Evolutionary conservation across 73 alveolate genomes (phyloP).

Genomic region (Tetrahymena malaccensis): DNA sequence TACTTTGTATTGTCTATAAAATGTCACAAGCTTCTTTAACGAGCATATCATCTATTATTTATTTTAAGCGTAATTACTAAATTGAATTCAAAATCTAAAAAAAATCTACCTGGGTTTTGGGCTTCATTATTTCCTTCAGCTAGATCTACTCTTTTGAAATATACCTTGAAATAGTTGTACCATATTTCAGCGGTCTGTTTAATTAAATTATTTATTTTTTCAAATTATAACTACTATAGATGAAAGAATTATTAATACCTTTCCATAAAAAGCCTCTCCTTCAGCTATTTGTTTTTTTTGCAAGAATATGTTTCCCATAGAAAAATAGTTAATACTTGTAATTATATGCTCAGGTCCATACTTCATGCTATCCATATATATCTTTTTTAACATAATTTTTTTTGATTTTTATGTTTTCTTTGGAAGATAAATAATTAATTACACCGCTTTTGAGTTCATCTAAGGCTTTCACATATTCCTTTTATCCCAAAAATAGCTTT

Average conservation of each 20-base stretch:
- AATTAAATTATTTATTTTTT: neutral
- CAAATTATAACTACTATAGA: neutral
- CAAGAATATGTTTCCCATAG: constrained; percentile 62
- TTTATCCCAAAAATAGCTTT: constrained; percentile 59
- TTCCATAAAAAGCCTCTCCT: constrained; percentile 37
- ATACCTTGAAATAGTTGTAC: constrained; percentile 27
- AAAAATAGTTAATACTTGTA: constrained; percentile 65
- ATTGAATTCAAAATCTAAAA: no score
- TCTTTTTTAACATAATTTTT: constrained; percentile 20
- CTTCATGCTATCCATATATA: constrained; percentile 55
- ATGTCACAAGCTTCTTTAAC: neutral
- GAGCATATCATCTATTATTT: neutral
- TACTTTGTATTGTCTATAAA: neutral
- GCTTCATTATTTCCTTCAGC: neutral
- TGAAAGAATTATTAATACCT: neutral
- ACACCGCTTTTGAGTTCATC: constrained; percentile 47
- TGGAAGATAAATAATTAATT: neutral
- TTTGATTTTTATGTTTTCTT: neutral
- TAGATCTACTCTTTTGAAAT: constrained; percentile 2
- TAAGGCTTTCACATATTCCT: constrained; percentile 61
- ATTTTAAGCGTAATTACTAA: neutral
- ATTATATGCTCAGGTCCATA: constrained; percentile 71
- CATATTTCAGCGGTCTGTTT: constrained; percentile 28
- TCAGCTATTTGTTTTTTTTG: constrained; percentile 25
- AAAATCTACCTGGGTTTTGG: neutral